A percentile compares a stretch with the other conserved stretches of the same genome.
Conservation (phyloP, 306 rosid genomes). For the Prunus armeniaca region DNA sequence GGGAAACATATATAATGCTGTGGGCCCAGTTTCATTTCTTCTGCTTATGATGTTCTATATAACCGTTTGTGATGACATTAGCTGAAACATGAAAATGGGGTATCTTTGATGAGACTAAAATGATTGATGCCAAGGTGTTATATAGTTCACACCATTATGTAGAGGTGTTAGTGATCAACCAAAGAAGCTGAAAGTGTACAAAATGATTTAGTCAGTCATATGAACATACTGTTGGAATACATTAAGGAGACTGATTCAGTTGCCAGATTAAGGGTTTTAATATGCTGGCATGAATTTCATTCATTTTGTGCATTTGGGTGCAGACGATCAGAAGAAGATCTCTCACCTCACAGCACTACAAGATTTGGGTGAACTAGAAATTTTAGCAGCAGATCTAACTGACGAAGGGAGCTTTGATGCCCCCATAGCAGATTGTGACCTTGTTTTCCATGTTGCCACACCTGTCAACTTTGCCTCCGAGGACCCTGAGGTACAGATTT, state of each 20-base stretch:
- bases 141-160: background rate
- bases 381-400: slow-evolving; percentile 64
- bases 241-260: too few relatives aligned
- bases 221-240: background rate
- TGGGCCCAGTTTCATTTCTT: background rate
- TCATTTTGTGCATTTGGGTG: slow-evolving; percentile 3
- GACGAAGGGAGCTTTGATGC: slow-evolving; percentile 61
- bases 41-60: background rate
- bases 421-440: slow-evolving; percentile 63
- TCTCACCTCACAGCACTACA: slow-evolving; percentile 55
- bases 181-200: background rate
- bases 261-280: background rate
- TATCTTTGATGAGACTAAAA: background rate
- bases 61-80: background rate
- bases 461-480: slow-evolving; percentile 74
- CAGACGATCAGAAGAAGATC: slow-evolving; percentile 56
- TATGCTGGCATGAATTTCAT: background rate
- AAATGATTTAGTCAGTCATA: background rate
- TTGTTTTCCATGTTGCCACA: slow-evolving; percentile 84
- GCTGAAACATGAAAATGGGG: background rate
- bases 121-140: background rate
- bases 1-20: background rate
- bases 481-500: slow-evolving; percentile 72
- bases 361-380: slow-evolving; percentile 52
- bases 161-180: background rate